phyloP scores from a whole-genome alignment of 257 asterid genomes.

The Salvia miltiorrhiza region DNA sequence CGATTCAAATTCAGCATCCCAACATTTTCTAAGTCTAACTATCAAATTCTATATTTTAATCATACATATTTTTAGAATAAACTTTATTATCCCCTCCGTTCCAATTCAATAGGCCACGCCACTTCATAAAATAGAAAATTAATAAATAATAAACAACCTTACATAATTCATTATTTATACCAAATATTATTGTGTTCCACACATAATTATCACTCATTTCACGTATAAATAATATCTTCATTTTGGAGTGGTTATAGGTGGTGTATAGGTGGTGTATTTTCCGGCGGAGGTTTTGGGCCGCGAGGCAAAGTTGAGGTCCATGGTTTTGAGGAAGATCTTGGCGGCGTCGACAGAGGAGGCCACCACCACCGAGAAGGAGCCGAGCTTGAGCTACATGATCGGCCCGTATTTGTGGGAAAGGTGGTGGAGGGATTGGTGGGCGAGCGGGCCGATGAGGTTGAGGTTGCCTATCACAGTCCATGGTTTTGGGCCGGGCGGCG shows the following conservation, averaged over 20 bases:
- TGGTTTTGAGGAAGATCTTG: constrained; percentile 35
- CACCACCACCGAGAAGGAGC: constrained; percentile 40
- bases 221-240: too few relatives aligned
- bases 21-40: too few relatives aligned
- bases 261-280: too few relatives aligned
- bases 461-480: constrained; percentile 62
- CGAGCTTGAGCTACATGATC: constrained; percentile 44
- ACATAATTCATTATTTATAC: too few relatives aligned
- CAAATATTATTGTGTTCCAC: too few relatives aligned
- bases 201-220: constrained; percentile 48
- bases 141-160: too few relatives aligned
- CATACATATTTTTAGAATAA: too few relatives aligned
- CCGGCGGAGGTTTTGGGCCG: constrained; percentile 57
- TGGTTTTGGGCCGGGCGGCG: constrained; percentile 58
- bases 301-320: constrained; percentile 41
- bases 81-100: too few relatives aligned
- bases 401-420: constrained; percentile 58
- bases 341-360: constrained; percentile 53
- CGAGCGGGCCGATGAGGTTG: constrained; percentile 47
- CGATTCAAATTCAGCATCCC: too few relatives aligned
- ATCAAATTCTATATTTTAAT: too few relatives aligned
- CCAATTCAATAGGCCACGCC: too few relatives aligned
- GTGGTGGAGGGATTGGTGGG: constrained; percentile 41
- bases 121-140: too few relatives aligned
- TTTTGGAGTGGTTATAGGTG: constrained; percentile 50